Percentiles rank a stretch among this genome's conserved stretches.
Evolutionary conservation across 2,329 filamentous ascomycete species (phyloP).

Genomic region (Parafenestella ontariensis): DNA sequence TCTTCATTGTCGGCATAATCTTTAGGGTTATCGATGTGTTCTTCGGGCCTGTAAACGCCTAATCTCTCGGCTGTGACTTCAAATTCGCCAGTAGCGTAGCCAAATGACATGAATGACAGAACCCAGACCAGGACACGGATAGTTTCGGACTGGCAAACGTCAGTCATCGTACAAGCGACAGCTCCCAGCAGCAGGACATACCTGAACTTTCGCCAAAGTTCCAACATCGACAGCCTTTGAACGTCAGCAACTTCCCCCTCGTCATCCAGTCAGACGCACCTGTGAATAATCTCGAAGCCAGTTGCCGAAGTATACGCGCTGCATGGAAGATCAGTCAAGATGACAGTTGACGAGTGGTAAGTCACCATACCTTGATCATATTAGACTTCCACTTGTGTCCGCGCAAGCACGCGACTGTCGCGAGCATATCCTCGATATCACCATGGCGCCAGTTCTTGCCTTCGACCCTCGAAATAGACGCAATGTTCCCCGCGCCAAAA

Average conservation of each 20-base stretch:
- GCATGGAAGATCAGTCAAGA: conserved; percentile 21
- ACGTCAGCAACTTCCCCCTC: conserved; percentile 50
- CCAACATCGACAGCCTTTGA: conserved; percentile 62
- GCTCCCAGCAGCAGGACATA: conserved; percentile 12
- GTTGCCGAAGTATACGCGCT: conserved; percentile 55
- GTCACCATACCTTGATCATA: conserved; percentile 51
- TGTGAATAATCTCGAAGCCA: conserved; percentile 62
- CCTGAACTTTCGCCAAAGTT: conserved; percentile 59
- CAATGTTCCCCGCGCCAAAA: conserved; percentile 59
- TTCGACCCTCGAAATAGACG: conserved; percentile 49
- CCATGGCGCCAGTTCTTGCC: conserved; percentile 62
- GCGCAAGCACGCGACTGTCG: conserved; percentile 55
- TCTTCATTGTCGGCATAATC: conserved; percentile 71
- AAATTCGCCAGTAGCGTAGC: conserved; percentile 64
- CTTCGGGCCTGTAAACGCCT: conserved; percentile 57
- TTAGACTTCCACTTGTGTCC: conserved; percentile 53
- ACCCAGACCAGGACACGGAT: conserved; percentile 63
- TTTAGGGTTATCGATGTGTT: conserved; percentile 55
- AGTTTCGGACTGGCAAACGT: conserved; percentile 52
- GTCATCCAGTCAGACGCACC: conserved; percentile 45
- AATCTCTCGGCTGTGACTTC: conserved; percentile 63
- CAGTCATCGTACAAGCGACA: conserved; percentile 14
- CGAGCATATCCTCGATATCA: conserved; percentile 61
- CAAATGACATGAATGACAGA: conserved; percentile 63
- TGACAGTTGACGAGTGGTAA: neutral